Conservation (phyloP, 2,329 filamentous ascomycete genomes). For the Aspergillus alliaceus region DNA sequence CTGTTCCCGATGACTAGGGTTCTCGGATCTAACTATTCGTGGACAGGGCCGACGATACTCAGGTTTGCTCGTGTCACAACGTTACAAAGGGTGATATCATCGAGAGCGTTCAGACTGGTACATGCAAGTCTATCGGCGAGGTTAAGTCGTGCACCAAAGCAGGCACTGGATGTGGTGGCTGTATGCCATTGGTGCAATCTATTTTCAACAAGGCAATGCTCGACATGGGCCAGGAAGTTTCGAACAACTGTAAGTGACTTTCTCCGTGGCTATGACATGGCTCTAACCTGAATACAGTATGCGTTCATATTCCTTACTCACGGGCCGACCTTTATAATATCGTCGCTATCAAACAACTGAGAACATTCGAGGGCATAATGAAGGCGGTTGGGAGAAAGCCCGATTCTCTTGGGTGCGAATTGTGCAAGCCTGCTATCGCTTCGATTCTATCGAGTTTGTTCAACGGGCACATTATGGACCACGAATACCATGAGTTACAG, state of each 20-base stretch:
- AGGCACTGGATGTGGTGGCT: slow-evolving; percentile 86
- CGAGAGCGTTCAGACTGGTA: slow-evolving; percentile 70
- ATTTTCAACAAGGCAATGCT: slow-evolving; percentile 91
- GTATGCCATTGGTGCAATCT: slow-evolving; percentile 81
- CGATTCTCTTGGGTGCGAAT: slow-evolving; percentile 76
- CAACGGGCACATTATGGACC: slow-evolving; percentile 79
- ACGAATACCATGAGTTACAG: slow-evolving; percentile 70
- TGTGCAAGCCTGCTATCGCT: slow-evolving; percentile 79
- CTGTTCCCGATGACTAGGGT: neutral
- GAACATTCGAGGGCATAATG: slow-evolving; percentile 75
- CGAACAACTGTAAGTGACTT: slow-evolving; percentile 61
- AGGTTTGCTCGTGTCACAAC: slow-evolving; percentile 92
- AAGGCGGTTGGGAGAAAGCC: slow-evolving; percentile 70
- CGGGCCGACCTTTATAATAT: slow-evolving; percentile 90
- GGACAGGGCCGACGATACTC: slow-evolving; percentile 69
- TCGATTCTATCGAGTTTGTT: slow-evolving; percentile 80
- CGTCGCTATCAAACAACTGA: slow-evolving; percentile 75
- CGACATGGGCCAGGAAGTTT: slow-evolving; percentile 81
- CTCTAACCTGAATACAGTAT: slow-evolving; percentile 51
- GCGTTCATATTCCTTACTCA: slow-evolving; percentile 79
- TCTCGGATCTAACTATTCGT: neutral
- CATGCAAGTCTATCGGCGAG: slow-evolving; percentile 77
- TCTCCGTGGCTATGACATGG: neutral
- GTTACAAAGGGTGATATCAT: slow-evolving; percentile 82
- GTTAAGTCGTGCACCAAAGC: slow-evolving; percentile 90